Conservation (phyloP, 768 basidiomycete genomes). For the Rhizopogon vulgaris region DNA sequence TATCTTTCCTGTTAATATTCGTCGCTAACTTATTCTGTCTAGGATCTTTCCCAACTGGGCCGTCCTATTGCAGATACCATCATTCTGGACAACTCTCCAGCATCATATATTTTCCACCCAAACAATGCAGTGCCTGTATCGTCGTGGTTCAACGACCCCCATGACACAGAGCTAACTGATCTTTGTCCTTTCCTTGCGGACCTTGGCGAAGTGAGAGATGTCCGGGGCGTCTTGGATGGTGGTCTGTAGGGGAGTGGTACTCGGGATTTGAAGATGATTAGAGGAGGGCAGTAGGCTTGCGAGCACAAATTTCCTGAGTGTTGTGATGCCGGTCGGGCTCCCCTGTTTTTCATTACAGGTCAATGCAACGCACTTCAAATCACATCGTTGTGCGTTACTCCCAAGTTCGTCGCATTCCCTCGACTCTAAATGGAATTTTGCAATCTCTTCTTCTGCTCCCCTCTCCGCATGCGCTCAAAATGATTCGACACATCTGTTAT, state of each 20-base stretch:
- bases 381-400: not conserved
- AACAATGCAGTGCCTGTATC: slow-evolving; percentile 99
- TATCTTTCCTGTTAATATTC: not conserved
- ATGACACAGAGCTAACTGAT: slow-evolving; percentile 96
- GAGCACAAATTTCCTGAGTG: slow-evolving; percentile 18
- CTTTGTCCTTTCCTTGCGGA: slow-evolving; percentile 92
- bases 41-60: slow-evolving; percentile 97
- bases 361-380: slow-evolving; percentile 22
- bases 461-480: slow-evolving; percentile 11
- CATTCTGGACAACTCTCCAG: slow-evolving; percentile 98
- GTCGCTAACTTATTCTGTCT: slow-evolving; percentile 1
- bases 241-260: slow-evolving; percentile 46
- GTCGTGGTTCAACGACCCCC: slow-evolving; percentile 99
- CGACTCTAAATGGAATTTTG: slow-evolving; percentile 8
- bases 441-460: slow-evolving; percentile 1
- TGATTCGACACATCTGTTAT: slow-evolving; percentile 30
- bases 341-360: slow-evolving; percentile 23
- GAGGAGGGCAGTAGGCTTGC: slow-evolving; percentile 13
- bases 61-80: slow-evolving; percentile 91
- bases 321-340: slow-evolving; percentile 21
- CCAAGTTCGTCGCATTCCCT: slow-evolving; percentile 1
- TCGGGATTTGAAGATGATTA: slow-evolving; percentile 2
- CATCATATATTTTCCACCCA: slow-evolving; percentile 98
- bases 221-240: slow-evolving; percentile 87
- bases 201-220: slow-evolving; percentile 78